Evolutionary conservation across 768 basidiomycete genomes (phyloP).

Genomic region (Leccinellum rugosiceps): DNA sequence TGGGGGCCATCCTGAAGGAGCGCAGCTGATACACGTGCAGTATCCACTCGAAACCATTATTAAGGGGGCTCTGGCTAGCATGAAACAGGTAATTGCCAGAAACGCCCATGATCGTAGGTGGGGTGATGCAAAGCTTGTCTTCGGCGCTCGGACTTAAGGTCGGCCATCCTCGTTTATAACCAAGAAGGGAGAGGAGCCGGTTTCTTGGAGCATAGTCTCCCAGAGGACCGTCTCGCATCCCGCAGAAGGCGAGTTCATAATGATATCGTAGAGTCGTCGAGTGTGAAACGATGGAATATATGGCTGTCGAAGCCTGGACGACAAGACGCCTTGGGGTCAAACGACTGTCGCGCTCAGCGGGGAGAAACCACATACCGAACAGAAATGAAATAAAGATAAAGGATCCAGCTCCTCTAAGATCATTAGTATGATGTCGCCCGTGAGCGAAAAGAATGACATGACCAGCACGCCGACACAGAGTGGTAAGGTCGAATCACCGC

Average conservation of each 20-base stretch:
- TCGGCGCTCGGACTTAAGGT: slow-evolving; percentile 30
- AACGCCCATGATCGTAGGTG: slow-evolving; percentile 33
- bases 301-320: slow-evolving; percentile 24
- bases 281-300: slow-evolving; percentile 18
- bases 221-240: slow-evolving; percentile 27
- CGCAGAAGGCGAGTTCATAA: slow-evolving; percentile 32
- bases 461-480: slow-evolving; percentile 32
- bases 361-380: slow-evolving; percentile 17
- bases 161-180: slow-evolving; percentile 33
- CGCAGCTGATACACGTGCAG: slow-evolving; percentile 34
- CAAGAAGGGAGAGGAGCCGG: slow-evolving; percentile 29
- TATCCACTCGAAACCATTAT: slow-evolving; percentile 32
- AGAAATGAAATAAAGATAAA: slow-evolving; percentile 32
- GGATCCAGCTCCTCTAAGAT: slow-evolving; percentile 35
- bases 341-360: not conserved
- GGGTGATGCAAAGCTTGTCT: slow-evolving; percentile 30
- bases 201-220: slow-evolving; percentile 15
- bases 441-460: slow-evolving; percentile 35
- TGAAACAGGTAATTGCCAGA: slow-evolving; percentile 33
- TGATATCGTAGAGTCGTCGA: slow-evolving; percentile 32
- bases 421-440: slow-evolving; percentile 27
- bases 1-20: slow-evolving; percentile 28
- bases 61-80: slow-evolving; percentile 31
- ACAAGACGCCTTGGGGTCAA: not conserved
- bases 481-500: slow-evolving; percentile 12